Evolutionary conservation across 345 rosid species (phyloP).

Genomic region (Fremontodendron californicum): DNA sequence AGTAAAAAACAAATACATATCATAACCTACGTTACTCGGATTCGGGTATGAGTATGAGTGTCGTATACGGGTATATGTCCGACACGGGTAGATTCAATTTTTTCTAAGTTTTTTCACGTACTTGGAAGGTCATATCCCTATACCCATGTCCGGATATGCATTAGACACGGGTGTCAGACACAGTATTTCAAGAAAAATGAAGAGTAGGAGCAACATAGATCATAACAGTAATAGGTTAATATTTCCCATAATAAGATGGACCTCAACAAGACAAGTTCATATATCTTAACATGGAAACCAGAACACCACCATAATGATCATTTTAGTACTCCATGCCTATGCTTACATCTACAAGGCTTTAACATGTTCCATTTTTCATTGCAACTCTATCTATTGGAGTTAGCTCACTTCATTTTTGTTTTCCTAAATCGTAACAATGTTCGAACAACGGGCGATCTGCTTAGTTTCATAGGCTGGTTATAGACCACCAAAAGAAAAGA

Average conservation of each 20-base stretch:
- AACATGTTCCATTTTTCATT: neutral
- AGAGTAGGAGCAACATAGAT: too few relatives aligned
- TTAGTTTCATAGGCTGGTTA: neutral
- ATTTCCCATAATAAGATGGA: neutral
- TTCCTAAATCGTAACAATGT: neutral
- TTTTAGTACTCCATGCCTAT: too few relatives aligned
- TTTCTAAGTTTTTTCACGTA: too few relatives aligned
- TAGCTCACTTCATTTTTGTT: neutral
- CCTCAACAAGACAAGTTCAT: neutral
- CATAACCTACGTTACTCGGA: too few relatives aligned
- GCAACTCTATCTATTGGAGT: neutral
- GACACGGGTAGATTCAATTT: too few relatives aligned
- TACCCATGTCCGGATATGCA: too few relatives aligned
- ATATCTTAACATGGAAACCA: neutral
- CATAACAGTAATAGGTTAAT: neutral
- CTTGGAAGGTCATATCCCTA: too few relatives aligned
- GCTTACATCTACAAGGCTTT: neutral
- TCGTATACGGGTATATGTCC: too few relatives aligned
- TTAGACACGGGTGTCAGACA: too few relatives aligned
- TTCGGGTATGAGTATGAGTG: too few relatives aligned
- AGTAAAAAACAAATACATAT: too few relatives aligned
- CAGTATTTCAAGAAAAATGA: too few relatives aligned
- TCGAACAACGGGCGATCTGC: neutral
- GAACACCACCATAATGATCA: neutral
- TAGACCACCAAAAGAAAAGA: neutral